Evolutionary conservation across 2,329 filamentous ascomycete genomes (phyloP).

Genomic region (Colletotrichum tanaceti): DNA sequence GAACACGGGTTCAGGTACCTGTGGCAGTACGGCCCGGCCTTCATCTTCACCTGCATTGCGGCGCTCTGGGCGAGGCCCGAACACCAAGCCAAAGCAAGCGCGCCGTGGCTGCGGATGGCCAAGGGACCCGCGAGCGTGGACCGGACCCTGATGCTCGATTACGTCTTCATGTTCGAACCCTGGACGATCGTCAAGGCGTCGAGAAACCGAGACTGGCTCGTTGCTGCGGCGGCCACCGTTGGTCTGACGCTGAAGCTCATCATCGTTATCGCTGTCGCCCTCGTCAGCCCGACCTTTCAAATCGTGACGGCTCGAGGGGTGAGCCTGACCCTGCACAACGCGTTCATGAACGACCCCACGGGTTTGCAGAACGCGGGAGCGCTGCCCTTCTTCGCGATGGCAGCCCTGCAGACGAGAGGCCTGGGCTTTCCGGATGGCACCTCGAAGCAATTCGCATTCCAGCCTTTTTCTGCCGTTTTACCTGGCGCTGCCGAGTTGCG

Average conservation of each 20-base stretch:
- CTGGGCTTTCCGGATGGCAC: conserved; percentile 49
- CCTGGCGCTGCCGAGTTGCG: conserved; percentile 44
- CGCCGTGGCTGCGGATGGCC: conserved; percentile 53
- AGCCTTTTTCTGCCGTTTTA: conserved; percentile 47
- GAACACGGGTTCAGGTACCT: conserved; percentile 48
- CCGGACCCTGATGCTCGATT: conserved; percentile 53
- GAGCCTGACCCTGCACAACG: conserved; percentile 45
- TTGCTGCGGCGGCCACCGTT: conserved; percentile 45
- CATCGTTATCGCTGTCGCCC: conserved; percentile 51
- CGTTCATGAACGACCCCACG: conserved; percentile 46
- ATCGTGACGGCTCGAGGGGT: conserved; percentile 44
- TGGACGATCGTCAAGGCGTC: conserved; percentile 46
- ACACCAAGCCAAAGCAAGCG: conserved; percentile 52
- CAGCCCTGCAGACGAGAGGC: conserved; percentile 47
- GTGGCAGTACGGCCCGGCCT: conserved; percentile 52
- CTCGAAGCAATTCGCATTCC: conserved; percentile 50
- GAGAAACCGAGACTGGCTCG: conserved; percentile 51
- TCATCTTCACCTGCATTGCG: conserved; percentile 49
- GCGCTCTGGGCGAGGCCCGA: conserved; percentile 53
- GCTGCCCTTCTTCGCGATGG: conserved; percentile 50
- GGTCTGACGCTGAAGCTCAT: conserved; percentile 50
- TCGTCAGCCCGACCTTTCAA: conserved; percentile 50
- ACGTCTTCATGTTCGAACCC: conserved; percentile 48
- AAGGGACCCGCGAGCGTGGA: conserved; percentile 46
- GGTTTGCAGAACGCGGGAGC: conserved; percentile 44